phyloP scores from a whole-genome alignment of 768 basidiomycete genomes.

The Suillus tomentosus region DNA sequence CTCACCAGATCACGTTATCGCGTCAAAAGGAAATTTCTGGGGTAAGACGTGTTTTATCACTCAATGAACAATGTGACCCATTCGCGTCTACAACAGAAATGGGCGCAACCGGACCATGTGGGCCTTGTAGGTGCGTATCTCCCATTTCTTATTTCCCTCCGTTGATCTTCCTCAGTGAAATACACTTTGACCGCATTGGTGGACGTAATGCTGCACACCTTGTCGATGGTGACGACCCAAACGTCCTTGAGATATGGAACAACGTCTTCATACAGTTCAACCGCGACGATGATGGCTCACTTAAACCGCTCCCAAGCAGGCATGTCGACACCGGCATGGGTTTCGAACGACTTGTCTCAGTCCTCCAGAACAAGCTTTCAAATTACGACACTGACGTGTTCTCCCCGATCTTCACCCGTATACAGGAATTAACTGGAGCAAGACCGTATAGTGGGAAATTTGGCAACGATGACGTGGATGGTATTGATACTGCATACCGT shows the following conservation, averaged over 20 bases:
- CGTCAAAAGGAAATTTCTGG: slow-evolving; percentile 99
- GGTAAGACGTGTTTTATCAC: slow-evolving; percentile 51
- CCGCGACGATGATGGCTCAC: slow-evolving; percentile 84
- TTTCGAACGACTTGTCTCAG: slow-evolving; percentile 95
- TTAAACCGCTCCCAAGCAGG: slow-evolving; percentile 82
- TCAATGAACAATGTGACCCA: background rate
- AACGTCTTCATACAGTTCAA: slow-evolving; percentile 99
- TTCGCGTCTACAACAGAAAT: slow-evolving; percentile 65
- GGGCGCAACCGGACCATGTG: slow-evolving; percentile 98
- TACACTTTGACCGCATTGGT: slow-evolving; percentile 97
- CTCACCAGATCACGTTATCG: slow-evolving; percentile 84
- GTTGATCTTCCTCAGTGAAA: slow-evolving; percentile 60
- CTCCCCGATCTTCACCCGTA: slow-evolving; percentile 80
- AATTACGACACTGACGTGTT: slow-evolving; percentile 99
- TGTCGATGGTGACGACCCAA: slow-evolving; percentile 95
- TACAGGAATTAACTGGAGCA: slow-evolving; percentile 87
- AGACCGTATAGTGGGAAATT: slow-evolving; percentile 89
- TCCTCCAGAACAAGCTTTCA: slow-evolving; percentile 86
- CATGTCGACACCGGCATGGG: slow-evolving; percentile 99
- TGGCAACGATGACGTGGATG: slow-evolving; percentile 92
- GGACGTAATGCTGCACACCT: slow-evolving; percentile 91
- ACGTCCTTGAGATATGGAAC: slow-evolving; percentile 99
- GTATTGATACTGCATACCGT: slow-evolving; percentile 96
- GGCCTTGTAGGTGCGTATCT: slow-evolving; percentile 78
- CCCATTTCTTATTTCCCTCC: background rate